A percentile compares a stretch with the other conserved stretches of the same genome.
These are phyloP conservation scores for Tetraselmis striata DNA, from an alignment of 139 green algal species.

Conservation along the genomic window DNA sequence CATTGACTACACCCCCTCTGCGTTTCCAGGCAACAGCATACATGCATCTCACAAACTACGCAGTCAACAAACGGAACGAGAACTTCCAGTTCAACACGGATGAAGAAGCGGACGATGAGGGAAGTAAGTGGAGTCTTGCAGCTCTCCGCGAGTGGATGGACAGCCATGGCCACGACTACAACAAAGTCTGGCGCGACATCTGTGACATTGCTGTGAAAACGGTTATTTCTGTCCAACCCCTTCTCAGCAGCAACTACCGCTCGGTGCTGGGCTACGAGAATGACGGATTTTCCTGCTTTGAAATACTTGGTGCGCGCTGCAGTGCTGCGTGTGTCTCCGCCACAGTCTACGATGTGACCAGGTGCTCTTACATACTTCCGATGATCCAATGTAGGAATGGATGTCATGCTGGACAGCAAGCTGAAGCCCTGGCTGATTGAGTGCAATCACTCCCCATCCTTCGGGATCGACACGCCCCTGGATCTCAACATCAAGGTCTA, in stretches of 20 bases:
- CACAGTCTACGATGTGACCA: too few relatives aligned
- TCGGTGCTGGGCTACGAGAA: slow-evolving; percentile 40
- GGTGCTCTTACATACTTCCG: too few relatives aligned
- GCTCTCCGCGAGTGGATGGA: slow-evolving; percentile 36
- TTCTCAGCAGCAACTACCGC: slow-evolving; percentile 68
- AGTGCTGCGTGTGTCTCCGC: not conserved
- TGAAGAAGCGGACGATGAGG: slow-evolving; percentile 12
- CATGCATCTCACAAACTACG: slow-evolving; percentile 76
- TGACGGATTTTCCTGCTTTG: slow-evolving; percentile 68
- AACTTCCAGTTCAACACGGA: slow-evolving; percentile 34
- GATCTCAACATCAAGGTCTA: slow-evolving; percentile 46
- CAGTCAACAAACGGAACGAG: slow-evolving; percentile 45
- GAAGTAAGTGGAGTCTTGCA: slow-evolving; percentile 55
- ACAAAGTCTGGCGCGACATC: slow-evolving; percentile 43
- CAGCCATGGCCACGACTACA: slow-evolving; percentile 32
- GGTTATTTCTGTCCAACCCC: slow-evolving; percentile 56
- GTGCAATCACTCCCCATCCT: slow-evolving; percentile 77
- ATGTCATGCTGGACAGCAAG: slow-evolving; percentile 62
- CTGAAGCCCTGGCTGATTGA: slow-evolving; percentile 73
- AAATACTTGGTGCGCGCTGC: slow-evolving; percentile 27
- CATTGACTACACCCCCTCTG: too few relatives aligned
- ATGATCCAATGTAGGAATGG: too few relatives aligned
- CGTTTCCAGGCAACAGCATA: slow-evolving; percentile 2
- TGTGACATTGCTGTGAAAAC: slow-evolving; percentile 54
- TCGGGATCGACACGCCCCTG: slow-evolving; percentile 61